Evolutionary conservation across 352 stramenopile species (phyloP).

Genomic region (Phytophthora hybrid): DNA sequence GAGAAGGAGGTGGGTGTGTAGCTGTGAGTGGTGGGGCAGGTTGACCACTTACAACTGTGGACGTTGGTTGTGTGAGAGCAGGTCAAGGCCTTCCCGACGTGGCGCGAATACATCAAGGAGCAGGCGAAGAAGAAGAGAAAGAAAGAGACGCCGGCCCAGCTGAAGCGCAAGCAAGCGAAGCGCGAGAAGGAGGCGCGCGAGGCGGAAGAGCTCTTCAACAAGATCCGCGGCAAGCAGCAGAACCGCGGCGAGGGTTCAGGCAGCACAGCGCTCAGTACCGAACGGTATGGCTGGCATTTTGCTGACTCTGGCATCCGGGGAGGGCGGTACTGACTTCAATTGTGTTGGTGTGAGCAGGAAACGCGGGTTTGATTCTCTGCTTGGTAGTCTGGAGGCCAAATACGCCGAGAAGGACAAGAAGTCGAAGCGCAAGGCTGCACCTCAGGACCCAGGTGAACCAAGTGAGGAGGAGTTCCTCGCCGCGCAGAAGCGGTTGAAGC

Average conservation of each 20-base stretch:
- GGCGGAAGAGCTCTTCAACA: constrained; percentile 66
- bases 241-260: constrained; percentile 40
- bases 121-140: constrained; percentile 51
- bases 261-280: constrained; percentile 45
- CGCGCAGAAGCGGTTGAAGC: constrained; percentile 59
- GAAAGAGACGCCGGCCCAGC: constrained; percentile 38
- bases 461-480: constrained; percentile 77
- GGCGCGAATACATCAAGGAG: constrained; percentile 58
- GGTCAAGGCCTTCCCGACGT: constrained; percentile 51
- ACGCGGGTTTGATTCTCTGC: constrained; percentile 63
- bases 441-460: constrained; percentile 34
- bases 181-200: constrained; percentile 66
- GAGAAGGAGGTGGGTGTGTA: constrained; percentile 33
- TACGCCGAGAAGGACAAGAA: constrained; percentile 64
- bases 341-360: constrained; percentile 45
- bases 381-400: constrained; percentile 70
- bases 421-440: constrained; percentile 41
- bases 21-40: not conserved
- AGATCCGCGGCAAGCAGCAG: constrained; percentile 67
- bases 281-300: constrained; percentile 42
- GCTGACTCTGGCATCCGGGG: not conserved
- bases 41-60: not conserved
- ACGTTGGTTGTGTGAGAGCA: constrained; percentile 13
- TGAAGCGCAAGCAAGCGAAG: constrained; percentile 62
- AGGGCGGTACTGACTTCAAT: constrained; percentile 6